Conservation (phyloP, 257 asterid genomes). For the Schizonepeta tenuifolia region DNA sequence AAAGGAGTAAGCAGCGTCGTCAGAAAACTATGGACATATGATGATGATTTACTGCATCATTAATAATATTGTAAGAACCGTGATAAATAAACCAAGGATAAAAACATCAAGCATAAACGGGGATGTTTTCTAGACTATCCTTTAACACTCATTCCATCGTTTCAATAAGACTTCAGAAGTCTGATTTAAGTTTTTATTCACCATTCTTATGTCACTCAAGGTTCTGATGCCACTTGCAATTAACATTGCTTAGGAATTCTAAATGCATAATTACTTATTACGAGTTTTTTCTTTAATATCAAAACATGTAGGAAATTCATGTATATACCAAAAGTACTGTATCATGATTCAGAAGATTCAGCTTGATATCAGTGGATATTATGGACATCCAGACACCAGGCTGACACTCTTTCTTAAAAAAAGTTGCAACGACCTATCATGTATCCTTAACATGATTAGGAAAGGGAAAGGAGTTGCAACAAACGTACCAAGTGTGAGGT, state of each 20-base stretch:
- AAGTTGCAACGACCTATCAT: not conserved
- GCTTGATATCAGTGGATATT: not conserved
- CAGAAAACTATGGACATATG: not conserved
- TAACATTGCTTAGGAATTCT: not conserved
- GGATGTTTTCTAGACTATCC: not conserved
- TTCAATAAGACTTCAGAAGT: not conserved
- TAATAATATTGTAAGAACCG: not conserved
- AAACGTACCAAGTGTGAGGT: conserved; percentile 88
- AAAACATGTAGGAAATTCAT: not conserved
- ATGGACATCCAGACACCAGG: too few species aligned
- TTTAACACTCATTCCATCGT: conserved; percentile 7
- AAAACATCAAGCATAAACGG: not conserved
- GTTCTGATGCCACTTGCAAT: not conserved
- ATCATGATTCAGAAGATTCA: too few species aligned
- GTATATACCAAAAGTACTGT: too few species aligned
- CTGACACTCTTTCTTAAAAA: too few species aligned
- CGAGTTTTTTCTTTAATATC: not conserved
- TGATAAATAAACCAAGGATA: conserved; percentile 15
- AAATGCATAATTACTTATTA: too few species aligned
- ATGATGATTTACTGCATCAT: not conserved
- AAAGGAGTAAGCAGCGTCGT: conserved; percentile 6
- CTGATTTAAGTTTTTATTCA: not conserved
- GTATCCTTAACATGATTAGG: conserved; percentile 13
- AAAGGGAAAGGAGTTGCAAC: not conserved
- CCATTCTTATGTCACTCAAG: not conserved